Base-by-base conservation (phyloP, 2,329 filamentous ascomycete genomes). In the Aspergillus hiratsukae region DNA sequence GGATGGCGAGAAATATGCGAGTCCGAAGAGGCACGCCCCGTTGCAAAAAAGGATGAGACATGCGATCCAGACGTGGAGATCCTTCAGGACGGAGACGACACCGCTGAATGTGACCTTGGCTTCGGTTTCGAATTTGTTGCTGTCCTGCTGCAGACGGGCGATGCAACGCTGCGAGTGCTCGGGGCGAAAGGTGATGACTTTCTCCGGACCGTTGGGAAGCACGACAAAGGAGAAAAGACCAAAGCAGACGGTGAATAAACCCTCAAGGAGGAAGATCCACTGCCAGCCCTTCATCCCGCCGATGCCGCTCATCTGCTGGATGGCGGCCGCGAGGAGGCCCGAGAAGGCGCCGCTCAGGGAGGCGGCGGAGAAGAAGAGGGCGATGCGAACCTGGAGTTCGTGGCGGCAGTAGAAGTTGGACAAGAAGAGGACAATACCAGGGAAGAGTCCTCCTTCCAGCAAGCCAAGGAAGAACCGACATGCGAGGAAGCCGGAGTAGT, bases 191-290 rank as follows among this genome's bases (percentile, higher is more conserved):
- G 87, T 87, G 1, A 75, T 76, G 3, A 85, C 82, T 0, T 79
- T 86, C 35, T 78, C 75, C 0, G 85, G 85, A 55, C 86, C 87
- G 69, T 89, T 87, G 53, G 86, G 79, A n/a, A 89, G 82, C 68
- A 88, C 85, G 10, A 55, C 25, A 40, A 53, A 61, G 29, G 55
- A 67, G 78, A 83, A 69, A 83, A 82, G 9, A 80, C 74, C 7
- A 68, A 68, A 11, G 4, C 78, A 78, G 23, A 60, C 56, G 17
- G 58, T 58, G 1, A 72, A 56, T 1, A 79, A 59, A 1, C 79
- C 79, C 59, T 81, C 79, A 1, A 81, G 67, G 29, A 81, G 28
- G 54, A 61, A 61, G n/a, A 61, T 61, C 58, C 58, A 58, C 23
- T 58, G 58, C 58, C 58, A 61, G 75, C 75, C 75, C 3, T 68